phyloP scores from a whole-genome alignment of 1,284 basidiomycete species.

The Ustilago xerochloae region DNA sequence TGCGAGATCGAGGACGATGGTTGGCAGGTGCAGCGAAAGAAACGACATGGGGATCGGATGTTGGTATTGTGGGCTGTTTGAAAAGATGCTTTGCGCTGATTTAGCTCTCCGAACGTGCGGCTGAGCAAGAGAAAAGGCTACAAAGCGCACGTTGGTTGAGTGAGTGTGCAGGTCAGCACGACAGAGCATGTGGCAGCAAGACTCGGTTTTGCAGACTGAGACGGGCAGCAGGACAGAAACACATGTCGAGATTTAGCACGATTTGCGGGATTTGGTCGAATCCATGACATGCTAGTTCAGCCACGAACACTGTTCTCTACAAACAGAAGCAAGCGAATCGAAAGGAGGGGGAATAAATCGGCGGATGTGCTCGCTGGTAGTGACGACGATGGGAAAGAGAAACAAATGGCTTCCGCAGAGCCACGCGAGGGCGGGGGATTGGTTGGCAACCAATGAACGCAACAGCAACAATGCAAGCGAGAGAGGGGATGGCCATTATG shows the following conservation, averaged over 20 bases:
- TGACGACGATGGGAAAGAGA: background rate
- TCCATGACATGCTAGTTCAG: background rate
- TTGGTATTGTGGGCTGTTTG: too few relatives aligned
- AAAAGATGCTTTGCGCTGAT: too few relatives aligned
- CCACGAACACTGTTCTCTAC: background rate
- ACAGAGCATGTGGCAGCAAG: background rate
- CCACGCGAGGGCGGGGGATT: background rate
- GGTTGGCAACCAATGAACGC: background rate
- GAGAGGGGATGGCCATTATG: too few relatives aligned
- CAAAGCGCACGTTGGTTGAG: too few relatives aligned
- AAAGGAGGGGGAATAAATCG: too few relatives aligned
- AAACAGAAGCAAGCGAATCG: background rate
- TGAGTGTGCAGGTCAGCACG: too few relatives aligned
- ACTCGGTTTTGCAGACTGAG: too few relatives aligned
- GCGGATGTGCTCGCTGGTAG: too few relatives aligned
- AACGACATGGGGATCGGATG: conserved; percentile 1
- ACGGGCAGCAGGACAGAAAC: background rate
- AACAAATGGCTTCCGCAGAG: conserved; percentile 9
- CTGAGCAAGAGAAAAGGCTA: too few relatives aligned
- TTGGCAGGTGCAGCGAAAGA: background rate
- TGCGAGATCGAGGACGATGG: conserved; percentile 3
- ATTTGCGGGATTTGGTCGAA: background rate
- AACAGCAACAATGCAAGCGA: background rate
- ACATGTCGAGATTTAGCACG: background rate
- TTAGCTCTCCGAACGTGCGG: background rate